These are phyloP conservation scores for Tylopilus plumbeoviolaceoides DNA, from an alignment of 768 basidiomycete species.

Conservation along the genomic window DNA sequence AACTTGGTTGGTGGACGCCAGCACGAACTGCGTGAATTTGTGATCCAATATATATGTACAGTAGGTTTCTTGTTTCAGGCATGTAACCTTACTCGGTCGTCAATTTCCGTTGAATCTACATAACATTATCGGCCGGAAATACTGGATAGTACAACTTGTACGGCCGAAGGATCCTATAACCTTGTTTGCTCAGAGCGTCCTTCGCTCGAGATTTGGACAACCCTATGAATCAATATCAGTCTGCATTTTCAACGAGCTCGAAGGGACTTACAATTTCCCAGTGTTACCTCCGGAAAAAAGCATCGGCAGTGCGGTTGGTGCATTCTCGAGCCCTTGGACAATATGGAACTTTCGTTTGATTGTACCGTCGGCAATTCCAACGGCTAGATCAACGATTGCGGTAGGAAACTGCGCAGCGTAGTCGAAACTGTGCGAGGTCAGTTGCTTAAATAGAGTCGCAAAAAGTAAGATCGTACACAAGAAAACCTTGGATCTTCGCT, in stretches of 20 bases:
- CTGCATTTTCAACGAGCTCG: background rate
- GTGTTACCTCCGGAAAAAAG: constrained; percentile 75
- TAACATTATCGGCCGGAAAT: background rate
- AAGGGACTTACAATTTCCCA: constrained; percentile 58
- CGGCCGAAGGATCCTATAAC: constrained; percentile 5
- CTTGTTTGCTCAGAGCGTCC: background rate
- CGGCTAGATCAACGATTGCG: constrained; percentile 54
- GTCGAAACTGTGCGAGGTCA: constrained; percentile 54
- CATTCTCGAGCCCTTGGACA: constrained; percentile 69
- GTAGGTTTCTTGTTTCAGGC: constrained; percentile 9
- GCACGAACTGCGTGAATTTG: background rate
- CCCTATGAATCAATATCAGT: constrained; percentile 31
- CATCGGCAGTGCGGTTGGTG: constrained; percentile 64
- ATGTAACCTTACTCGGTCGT: background rate
- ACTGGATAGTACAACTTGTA: background rate
- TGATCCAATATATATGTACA: constrained; percentile 3
- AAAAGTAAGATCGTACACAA: constrained; percentile 49
- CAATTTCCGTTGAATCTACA: background rate
- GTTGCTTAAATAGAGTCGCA: background rate
- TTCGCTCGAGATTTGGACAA: constrained; percentile 37
- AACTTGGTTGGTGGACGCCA: background rate
- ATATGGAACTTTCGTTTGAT: constrained; percentile 79
- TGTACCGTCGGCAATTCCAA: constrained; percentile 60
- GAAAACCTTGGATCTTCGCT: constrained; percentile 79
- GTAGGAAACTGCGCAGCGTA: constrained; percentile 57